phyloP scores from a whole-genome alignment of 192 early-diverging fungal genomes.

The Coemansia sp. region DNA sequence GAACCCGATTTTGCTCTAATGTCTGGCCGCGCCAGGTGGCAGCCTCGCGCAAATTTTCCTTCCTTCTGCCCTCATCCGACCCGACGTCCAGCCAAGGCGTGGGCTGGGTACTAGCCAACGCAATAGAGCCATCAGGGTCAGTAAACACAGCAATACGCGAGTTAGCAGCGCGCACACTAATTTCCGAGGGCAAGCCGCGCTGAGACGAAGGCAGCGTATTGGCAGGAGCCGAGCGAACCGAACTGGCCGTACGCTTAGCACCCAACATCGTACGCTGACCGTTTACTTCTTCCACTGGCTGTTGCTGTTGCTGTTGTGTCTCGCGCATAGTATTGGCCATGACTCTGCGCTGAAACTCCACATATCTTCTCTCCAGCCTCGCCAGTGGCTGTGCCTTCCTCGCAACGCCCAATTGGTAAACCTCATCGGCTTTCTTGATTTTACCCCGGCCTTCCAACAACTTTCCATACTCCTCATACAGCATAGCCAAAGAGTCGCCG shows the following conservation, averaged over 20 bases:
- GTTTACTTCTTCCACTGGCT: too few relatives aligned
- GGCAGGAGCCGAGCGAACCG: conserved; percentile 29
- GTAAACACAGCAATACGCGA: conserved; percentile 44
- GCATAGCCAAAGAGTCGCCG: conserved; percentile 64
- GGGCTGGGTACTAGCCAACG: not conserved
- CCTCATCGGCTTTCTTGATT: conserved; percentile 61
- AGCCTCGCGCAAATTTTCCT: conserved; percentile 71
- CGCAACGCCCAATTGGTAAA: conserved; percentile 67
- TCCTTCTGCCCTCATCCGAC: conserved; percentile 60
- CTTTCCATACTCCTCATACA: conserved; percentile 78
- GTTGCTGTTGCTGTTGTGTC: too few relatives aligned
- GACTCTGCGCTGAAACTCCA: conserved; percentile 62
- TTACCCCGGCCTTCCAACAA: conserved; percentile 59
- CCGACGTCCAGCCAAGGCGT: conserved; percentile 66
- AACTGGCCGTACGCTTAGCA: conserved; percentile 23
- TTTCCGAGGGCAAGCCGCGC: conserved; percentile 14
- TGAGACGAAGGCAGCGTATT: conserved; percentile 36
- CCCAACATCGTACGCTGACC: conserved; percentile 36
- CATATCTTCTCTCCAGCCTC: conserved; percentile 60
- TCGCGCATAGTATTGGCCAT: conserved; percentile 30
- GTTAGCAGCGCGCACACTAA: conserved; percentile 7
- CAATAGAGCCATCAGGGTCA: conserved; percentile 20
- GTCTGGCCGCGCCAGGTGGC: conserved; percentile 64
- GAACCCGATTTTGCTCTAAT: conserved; percentile 54
- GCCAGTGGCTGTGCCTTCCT: conserved; percentile 73